Base-by-base conservation (phyloP, 2,329 filamentous ascomycete species). In the Lomentospora prolificans region DNA sequence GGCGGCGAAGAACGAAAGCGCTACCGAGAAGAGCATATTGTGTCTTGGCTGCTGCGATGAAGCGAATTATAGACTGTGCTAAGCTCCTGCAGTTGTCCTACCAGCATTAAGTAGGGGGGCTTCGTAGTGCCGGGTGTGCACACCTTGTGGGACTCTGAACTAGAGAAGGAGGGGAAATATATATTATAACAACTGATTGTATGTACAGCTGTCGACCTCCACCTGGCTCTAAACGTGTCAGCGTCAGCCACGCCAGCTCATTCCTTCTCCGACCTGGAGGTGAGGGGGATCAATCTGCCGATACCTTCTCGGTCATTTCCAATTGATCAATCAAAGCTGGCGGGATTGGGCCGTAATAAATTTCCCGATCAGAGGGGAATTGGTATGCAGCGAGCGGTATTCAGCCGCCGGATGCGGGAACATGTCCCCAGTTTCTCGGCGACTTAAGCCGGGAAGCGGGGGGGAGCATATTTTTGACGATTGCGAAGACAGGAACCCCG, bases 331-430 rank as follows among this genome's bases (percentile, higher is more conserved):
- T 48, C 22, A 48, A 48, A 48, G 22, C 22, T 48, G 44, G 44
- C 44, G 4, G 44, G 44, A 48, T 25, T 3, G 22, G 10, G 44
- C 3, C 4, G 17, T 25, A 48, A 48, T 48, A 19, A 48, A 48
- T 48, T 52, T 31, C 50, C 28, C 27, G 31, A 52, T 4, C 7
- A 9, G 7, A 52, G 19, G 22, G n/a, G 25, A 33, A 3, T 48
- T 33, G 14, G 27, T 30, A 31, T 33, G 6, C n/a, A 17, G n/a
- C 25, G 6, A 14, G 17, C 25, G 28, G 50, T n/a, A 52, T 52
- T 52, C 50, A 52, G 50, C 50, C 50, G 50, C 28, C 50, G 50
- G 50, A 31, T 52, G 9, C 17, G 50, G 50, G 22, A 19, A 46
- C 9, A 2, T 22, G 14, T n/a, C 36, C 36, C 36, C 14, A 39